Evolutionary conservation across 257 asterid genomes (phyloP), one percentile per base, ranked within the genome.

Genomic region (Salvia splendens): DNA sequence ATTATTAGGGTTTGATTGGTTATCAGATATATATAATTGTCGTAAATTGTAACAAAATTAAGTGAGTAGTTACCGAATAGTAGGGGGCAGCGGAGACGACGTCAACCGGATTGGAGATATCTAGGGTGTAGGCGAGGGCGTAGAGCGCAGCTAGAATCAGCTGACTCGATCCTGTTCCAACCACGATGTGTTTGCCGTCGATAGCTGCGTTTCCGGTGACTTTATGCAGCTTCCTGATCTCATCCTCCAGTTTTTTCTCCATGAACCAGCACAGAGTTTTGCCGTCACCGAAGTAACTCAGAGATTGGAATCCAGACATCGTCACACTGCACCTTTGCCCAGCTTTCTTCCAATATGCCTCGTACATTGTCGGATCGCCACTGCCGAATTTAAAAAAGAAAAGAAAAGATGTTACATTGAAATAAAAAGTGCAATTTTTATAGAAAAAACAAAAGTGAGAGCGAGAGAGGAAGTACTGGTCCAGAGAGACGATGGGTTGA

Each of bases 101-200:
- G 68, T 73, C 78, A 75, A 81, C 65, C 0, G 96, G 95, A 15
- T 81, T 60, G 7, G 85, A 75, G 0, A 73, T 70, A 57, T 79
- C 72, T 0, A 70, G 33, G 7, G 81, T 66, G 41, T 63, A 66
- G 6, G 88, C 71, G 6, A 92, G 85, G 47, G 96, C 97, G 67
- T 75, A 93, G 0, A 88, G 50, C 4, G 84, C 87, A 2, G 98
- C 98, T 5, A 74, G 71, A 55, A 89, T 72, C 9, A 93, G 89
- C 75, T 93, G 98, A 71, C 97, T 93, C 2, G 97, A 88, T 6
- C 98, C 96, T 0, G 84, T 88, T 14, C 98, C 96, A 0, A 89
- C 88, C 0, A 93, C 69, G n/a, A 89, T 51, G 58, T 77, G 75
- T 6, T 84, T 75, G 51, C 70, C 84, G 4, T 88, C 89, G 0